phyloP scores from a whole-genome alignment of 2,329 filamentous ascomycete species.

The Trichoderma cornu-damae region DNA sequence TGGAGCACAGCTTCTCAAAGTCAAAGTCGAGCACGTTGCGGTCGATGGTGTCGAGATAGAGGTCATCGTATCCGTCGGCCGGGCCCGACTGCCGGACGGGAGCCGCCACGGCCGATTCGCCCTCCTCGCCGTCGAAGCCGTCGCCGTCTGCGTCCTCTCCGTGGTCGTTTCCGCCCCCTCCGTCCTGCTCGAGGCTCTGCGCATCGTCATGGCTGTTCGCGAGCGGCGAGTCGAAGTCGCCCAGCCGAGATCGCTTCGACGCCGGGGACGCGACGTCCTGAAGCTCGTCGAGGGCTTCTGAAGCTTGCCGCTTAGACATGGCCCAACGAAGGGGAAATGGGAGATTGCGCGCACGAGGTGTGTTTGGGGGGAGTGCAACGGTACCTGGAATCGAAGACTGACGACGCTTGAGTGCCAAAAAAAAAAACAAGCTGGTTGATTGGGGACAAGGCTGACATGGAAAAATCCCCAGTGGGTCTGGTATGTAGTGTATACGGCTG shows the following conservation, averaged over 20 bases:
- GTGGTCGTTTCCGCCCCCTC: slow-evolving; percentile 26
- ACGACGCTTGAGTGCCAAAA: background rate
- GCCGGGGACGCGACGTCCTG: slow-evolving; percentile 51
- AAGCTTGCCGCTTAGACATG: slow-evolving; percentile 54
- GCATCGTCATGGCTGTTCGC: slow-evolving; percentile 34
- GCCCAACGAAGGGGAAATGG: background rate
- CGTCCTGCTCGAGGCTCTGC: slow-evolving; percentile 28
- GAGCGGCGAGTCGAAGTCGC: slow-evolving; percentile 40
- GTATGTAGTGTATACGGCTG: background rate
- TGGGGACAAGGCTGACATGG: slow-evolving; percentile 15
- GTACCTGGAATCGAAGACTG: background rate
- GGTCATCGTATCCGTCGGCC: slow-evolving; percentile 82
- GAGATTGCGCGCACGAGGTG: background rate
- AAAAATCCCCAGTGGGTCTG: slow-evolving; percentile 16
- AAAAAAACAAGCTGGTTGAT: background rate
- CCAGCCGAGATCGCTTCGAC: slow-evolving; percentile 53
- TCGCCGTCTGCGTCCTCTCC: slow-evolving; percentile 28
- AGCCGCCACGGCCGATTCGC: slow-evolving; percentile 36
- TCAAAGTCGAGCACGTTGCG: slow-evolving; percentile 93
- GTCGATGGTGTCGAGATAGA: slow-evolving; percentile 97
- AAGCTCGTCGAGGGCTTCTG: slow-evolving; percentile 55
- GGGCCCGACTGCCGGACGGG: slow-evolving; percentile 69
- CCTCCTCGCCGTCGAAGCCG: slow-evolving; percentile 38
- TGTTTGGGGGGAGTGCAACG: background rate
- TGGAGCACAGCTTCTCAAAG: slow-evolving; percentile 96